Conservation (phyloP, 768 basidiomycete species). For the Serpula lacrymans region DNA sequence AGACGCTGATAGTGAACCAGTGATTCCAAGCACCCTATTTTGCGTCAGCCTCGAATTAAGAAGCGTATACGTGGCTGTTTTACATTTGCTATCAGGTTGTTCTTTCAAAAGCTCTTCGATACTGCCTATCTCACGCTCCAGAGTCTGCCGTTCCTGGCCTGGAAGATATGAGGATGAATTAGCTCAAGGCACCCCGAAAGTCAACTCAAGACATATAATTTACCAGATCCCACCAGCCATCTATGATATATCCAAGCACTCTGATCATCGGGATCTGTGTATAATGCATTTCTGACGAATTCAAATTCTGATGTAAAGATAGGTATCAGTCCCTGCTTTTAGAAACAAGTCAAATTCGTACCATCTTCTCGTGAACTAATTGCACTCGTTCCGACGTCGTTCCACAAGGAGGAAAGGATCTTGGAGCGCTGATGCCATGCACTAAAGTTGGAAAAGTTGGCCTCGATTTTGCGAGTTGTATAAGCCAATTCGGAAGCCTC, state of each 20-base stretch:
- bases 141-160: constrained; percentile 57
- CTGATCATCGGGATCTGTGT: constrained; percentile 95
- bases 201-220: constrained; percentile 12
- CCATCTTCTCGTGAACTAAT: constrained; percentile 66
- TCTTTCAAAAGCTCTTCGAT: constrained; percentile 84
- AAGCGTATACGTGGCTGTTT: constrained; percentile 17
- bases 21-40: constrained; percentile 90
- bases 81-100: constrained; percentile 93
- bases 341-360: constrained; percentile 27
- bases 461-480: constrained; percentile 86
- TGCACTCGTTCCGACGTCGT: constrained; percentile 48
- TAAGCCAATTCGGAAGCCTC: constrained; percentile 73
- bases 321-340: no score
- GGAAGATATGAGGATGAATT: constrained; percentile 3
- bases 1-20: constrained; percentile 79
- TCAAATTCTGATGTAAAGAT: constrained; percentile 69
- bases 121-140: constrained; percentile 71
- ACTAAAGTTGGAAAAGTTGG: constrained; percentile 96
- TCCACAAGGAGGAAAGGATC: constrained; percentile 66
- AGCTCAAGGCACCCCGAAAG: neutral
- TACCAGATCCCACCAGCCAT: constrained; percentile 89
- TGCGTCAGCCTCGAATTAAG: constrained; percentile 1
- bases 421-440: constrained; percentile 99
- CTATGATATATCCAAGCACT: constrained; percentile 98
- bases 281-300: constrained; percentile 88